Percentiles rank a stretch among this genome's conserved stretches.
These are phyloP conservation scores for Orbilia brochopaga DNA, from an alignment of 2,329 filamentous ascomycete genomes.

Conservation along the genomic window DNA sequence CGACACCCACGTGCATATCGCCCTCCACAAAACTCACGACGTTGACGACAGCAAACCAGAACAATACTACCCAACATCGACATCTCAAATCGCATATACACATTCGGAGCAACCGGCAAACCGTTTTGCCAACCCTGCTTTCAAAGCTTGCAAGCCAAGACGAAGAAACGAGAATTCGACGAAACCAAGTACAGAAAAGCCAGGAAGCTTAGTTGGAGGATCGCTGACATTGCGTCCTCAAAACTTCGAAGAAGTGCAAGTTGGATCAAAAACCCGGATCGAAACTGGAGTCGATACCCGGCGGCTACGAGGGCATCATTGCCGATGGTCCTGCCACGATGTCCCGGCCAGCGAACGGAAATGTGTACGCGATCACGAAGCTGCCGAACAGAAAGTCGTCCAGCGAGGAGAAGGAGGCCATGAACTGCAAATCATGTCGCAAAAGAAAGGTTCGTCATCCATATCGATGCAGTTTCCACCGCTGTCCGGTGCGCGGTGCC, in stretches of 20 bases:
- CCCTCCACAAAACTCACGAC: not conserved
- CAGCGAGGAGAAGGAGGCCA: slow-evolving; percentile 81
- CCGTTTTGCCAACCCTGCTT: not conserved
- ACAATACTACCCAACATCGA: no score
- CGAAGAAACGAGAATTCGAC: not conserved
- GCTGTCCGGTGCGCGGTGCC: not conserved
- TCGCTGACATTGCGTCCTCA: slow-evolving; percentile 41
- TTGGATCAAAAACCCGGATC: slow-evolving; percentile 45
- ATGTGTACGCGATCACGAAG: slow-evolving; percentile 51
- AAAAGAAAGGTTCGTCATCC: slow-evolving; percentile 76
- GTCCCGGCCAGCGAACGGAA: slow-evolving; percentile 49
- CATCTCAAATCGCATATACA: not conserved
- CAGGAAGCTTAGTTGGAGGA: slow-evolving; percentile 36
- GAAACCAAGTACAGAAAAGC: not conserved
- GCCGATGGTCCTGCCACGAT: slow-evolving; percentile 49
- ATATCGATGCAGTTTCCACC: slow-evolving; percentile 14
- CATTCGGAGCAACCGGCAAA: not conserved
- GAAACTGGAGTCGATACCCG: slow-evolving; percentile 50
- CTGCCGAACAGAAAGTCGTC: slow-evolving; percentile 65
- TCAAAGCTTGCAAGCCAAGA: not conserved
- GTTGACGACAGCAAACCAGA: not conserved
- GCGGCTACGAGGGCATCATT: slow-evolving; percentile 49
- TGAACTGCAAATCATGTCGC: slow-evolving; percentile 95
- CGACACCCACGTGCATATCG: not conserved
- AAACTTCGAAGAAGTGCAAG: slow-evolving; percentile 28